phyloP scores from a whole-genome alignment of 768 basidiomycete species.

The Gymnopilus dilepis region DNA sequence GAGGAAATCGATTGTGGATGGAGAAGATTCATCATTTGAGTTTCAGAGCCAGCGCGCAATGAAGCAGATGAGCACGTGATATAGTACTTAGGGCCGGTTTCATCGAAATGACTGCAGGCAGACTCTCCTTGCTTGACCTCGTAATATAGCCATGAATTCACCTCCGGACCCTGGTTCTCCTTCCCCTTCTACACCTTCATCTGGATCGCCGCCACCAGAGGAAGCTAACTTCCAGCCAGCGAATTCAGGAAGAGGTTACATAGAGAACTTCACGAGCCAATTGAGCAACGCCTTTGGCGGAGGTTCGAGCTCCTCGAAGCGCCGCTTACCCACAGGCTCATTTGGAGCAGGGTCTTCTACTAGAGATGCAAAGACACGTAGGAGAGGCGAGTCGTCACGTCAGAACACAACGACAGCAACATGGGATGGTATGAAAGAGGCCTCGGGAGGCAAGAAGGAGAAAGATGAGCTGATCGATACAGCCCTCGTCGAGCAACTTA shows the following conservation, averaged over 20 bases:
- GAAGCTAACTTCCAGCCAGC: conserved; percentile 34
- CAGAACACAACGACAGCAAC: conserved; percentile 3
- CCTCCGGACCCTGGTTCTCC: conserved; percentile 46
- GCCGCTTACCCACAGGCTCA: conserved; percentile 55
- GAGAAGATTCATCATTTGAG: neutral
- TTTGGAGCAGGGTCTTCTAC: conserved; percentile 45
- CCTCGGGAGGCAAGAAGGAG: conserved; percentile 48
- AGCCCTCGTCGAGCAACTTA: conserved; percentile 53
- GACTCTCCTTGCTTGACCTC: neutral
- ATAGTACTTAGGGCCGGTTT: neutral
- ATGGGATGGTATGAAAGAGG: conserved; percentile 35
- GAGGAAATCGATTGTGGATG: neutral
- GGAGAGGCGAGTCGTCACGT: conserved; percentile 39
- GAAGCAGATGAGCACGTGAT: neutral
- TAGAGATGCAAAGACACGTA: conserved; percentile 57
- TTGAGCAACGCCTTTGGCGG: conserved; percentile 38
- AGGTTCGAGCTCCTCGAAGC: conserved; percentile 45
- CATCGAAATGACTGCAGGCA: no score
- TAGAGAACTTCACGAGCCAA: conserved; percentile 41
- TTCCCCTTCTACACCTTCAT: conserved; percentile 46
- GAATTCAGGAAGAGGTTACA: conserved; percentile 18
- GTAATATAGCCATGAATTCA: conserved; percentile 40
- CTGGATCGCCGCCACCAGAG: conserved; percentile 49
- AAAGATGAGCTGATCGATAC: conserved; percentile 62
- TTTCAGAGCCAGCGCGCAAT: neutral